Conservation (phyloP, 768 basidiomycete species). For the Trametes punicea region DNA sequence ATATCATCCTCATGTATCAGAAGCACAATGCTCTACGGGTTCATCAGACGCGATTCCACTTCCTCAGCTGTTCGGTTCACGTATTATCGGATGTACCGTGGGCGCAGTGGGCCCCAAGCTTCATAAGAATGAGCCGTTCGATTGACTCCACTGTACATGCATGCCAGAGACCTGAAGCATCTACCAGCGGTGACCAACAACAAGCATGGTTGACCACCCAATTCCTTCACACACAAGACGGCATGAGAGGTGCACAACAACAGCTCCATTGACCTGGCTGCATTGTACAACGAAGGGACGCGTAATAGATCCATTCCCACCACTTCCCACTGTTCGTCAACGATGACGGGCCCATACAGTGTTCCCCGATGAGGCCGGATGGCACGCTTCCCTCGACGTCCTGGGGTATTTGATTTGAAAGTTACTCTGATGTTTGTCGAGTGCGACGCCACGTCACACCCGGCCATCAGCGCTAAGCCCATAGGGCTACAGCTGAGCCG, state of each 20-base stretch:
- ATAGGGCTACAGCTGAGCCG: too few species aligned
- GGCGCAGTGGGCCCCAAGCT: too few species aligned
- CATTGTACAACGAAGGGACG: not conserved
- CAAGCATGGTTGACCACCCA: too few species aligned
- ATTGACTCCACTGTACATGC: not conserved
- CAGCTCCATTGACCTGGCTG: constrained; percentile 8
- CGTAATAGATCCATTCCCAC: not conserved
- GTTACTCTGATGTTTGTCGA: not conserved
- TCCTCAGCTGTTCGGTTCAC: too few species aligned
- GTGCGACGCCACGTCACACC: not conserved
- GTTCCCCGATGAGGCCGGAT: not conserved
- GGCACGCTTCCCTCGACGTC: constrained; percentile 1
- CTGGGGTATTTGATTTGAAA: constrained; percentile 20
- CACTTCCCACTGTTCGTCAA: not conserved
- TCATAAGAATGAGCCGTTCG: not conserved
- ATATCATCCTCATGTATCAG: too few species aligned
- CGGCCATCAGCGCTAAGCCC: not conserved
- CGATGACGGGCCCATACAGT: not conserved
- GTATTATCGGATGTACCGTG: too few species aligned
- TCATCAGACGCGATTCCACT: too few species aligned
- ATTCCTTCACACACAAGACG: too few species aligned
- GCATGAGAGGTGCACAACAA: not conserved
- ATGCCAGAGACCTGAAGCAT: not conserved
- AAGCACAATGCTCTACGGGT: too few species aligned
- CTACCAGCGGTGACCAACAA: too few species aligned